Base-by-base conservation (phyloP, 2,329 filamentous ascomycete genomes). In the Aspergillus niger region DNA sequence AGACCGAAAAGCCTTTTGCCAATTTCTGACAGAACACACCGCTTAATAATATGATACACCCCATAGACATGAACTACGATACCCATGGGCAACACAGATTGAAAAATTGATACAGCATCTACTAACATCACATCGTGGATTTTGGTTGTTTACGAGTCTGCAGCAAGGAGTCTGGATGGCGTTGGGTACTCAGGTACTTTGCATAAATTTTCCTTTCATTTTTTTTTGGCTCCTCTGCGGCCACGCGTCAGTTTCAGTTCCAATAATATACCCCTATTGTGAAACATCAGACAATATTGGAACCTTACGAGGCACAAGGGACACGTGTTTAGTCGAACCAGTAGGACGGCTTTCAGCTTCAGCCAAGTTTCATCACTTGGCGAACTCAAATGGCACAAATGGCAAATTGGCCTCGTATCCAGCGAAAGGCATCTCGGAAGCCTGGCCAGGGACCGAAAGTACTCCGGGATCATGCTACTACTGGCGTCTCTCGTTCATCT, bases 1-100 rank as follows among this genome's bases (percentile, higher is more conserved):
- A 76, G 74, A 76, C 62, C 69, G 70, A 44, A 65, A 67, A 47
- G 58, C 57, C 10, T 76, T 76, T 44, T 73, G 72, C 54, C 66
- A 72, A 54, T 69, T 74, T 60, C 59, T 74, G 22, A 67, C 69
- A 8, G 62, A 64, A 3, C 60, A 65, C 17, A 55, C 44, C 24
- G 62, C 58, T 30, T 65, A 48, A 59, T 20, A 36, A 11, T 17
- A 44, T 8, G 11, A 26, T 28, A 26, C 22, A 17, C n/a, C 5
- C 24, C 8, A 30, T 17, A 13, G 8, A 30, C 30, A n/a, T 30
- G 4, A 10, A 36, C 24, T 20, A 50, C n/a, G 47, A 30, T 30
- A 50, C 47, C 24, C 26, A 49, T 17, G 8, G 39, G 22, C 6
- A n/a, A 28, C 32, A 4, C 24, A 26, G 26, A 6, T 7, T 17